Evolutionary conservation across 495 filamentous ascomycete genomes (phyloP), one percentile per base, ranked within the genome.

Genomic region (Hamigera avellanea): DNA sequence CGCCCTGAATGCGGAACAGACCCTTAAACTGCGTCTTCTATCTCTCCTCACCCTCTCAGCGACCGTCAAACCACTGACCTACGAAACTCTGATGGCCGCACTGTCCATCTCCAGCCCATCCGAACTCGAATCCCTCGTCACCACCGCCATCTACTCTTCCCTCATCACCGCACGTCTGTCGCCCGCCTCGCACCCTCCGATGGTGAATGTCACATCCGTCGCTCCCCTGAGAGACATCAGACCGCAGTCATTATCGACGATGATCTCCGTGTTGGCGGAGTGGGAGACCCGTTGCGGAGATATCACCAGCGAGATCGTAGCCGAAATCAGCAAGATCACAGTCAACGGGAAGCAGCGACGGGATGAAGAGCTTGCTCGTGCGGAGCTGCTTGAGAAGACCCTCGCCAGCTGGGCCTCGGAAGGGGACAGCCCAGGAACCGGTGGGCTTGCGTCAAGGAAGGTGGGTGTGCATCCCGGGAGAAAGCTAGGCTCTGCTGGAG

Each of bases 91-190:
- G 19, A 76, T 75, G 38, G 26, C 42, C 18, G 60, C 66, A 6
- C 83, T 98, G 35, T 74, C 69, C 35, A 78, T 95, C 19, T 46
- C 75, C 33, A 70, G 62, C 40, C 53, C 70, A 37, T 73, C 82
- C 21, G 77, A 81, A 27, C 80, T 98, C 46, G 91, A 98, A 68
- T 76, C 87, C 46, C 79, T 96, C 36, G 74, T 96, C 40, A 94
- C 91, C 54, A 75, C 76, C 45, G 75, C 86, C 45, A 83, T 95
- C 58, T 96, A 95, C 69, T 72, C 80, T 26, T 81, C 77, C 14
- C 75, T 98, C 0, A 57, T 98, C 25, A 69, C 70, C 16, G 91
- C 76, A 6, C 86, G 85, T 42, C 81, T 96, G 26, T 83, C 89
- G 52, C 83, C 88, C 8, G 57, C 68, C 14, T 56, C 62, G 16